Evolutionary conservation across 305 asterid species (phyloP).

Genomic region (Rubia peregrina): DNA sequence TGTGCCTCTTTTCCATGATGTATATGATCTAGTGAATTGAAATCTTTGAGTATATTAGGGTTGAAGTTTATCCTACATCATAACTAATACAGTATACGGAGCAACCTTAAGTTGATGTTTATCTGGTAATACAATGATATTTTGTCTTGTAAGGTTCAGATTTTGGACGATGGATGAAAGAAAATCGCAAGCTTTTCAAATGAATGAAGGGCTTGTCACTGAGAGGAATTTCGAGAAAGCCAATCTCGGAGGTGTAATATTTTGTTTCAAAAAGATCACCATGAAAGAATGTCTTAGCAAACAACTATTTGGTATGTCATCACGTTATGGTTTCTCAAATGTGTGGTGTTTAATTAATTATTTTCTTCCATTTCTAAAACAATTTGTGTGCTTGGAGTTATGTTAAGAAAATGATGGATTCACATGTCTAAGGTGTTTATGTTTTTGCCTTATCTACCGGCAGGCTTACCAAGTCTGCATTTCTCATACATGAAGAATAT

Average conservation of each 20-base stretch:
- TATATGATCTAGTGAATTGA: not conserved
- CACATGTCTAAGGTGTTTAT: too few relatives aligned
- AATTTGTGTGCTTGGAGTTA: too few relatives aligned
- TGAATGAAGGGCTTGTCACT: slow-evolving; percentile 10
- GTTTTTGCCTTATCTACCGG: slow-evolving; percentile 15
- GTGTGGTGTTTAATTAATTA: not conserved
- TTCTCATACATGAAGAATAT: slow-evolving; percentile 60
- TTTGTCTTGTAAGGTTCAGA: too few relatives aligned
- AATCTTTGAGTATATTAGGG: too few relatives aligned
- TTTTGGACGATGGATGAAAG: too few relatives aligned
- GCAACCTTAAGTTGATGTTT: too few relatives aligned
- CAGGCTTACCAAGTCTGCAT: slow-evolving; percentile 71
- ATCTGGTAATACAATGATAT: too few relatives aligned
- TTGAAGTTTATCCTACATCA: not conserved
- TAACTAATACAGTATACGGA: too few relatives aligned
- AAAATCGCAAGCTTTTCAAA: slow-evolving; percentile 17
- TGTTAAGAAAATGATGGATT: too few relatives aligned
- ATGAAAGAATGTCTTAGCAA: slow-evolving; percentile 48
- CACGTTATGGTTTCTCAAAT: too few relatives aligned
- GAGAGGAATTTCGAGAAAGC: slow-evolving; percentile 41
- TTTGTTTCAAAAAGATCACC: slow-evolving; percentile 59
- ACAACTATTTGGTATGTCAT: slow-evolving; percentile 56
- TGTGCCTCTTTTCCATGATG: too few relatives aligned
- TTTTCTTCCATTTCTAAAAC: too few relatives aligned
- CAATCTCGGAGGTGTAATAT: slow-evolving; percentile 76